phyloP scores from a whole-genome alignment of 2,329 filamentous ascomycete genomes.

The Cytospora chrysosperma region DNA sequence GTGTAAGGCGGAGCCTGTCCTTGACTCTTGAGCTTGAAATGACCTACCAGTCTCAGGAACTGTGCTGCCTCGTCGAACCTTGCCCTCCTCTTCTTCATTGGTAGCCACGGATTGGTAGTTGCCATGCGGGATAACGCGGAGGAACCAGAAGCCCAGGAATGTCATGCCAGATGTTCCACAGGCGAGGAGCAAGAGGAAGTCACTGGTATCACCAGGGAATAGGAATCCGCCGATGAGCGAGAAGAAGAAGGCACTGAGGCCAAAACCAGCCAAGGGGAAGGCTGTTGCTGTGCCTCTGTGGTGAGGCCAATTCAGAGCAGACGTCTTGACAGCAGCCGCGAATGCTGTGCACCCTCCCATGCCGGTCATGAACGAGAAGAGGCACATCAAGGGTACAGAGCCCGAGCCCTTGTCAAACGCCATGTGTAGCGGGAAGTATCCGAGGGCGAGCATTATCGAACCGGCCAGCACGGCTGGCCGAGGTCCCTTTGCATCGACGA shows the following conservation, averaged over 20 bases:
- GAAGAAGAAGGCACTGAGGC: constrained; percentile 95
- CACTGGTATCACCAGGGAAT: constrained; percentile 80
- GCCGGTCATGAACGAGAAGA: constrained; percentile 84
- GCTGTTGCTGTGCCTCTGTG: constrained; percentile 92
- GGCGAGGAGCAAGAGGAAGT: constrained; percentile 77
- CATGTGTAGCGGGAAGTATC: constrained; percentile 82
- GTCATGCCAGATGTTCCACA: constrained; percentile 76
- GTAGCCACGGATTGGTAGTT: constrained; percentile 56
- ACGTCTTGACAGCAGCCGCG: constrained; percentile 78
- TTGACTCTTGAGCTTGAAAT: constrained; percentile 36
- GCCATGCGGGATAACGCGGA: constrained; percentile 67
- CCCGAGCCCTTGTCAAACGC: constrained; percentile 71
- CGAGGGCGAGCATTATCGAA: constrained; percentile 67
- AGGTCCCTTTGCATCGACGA: constrained; percentile 81
- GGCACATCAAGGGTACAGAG: constrained; percentile 64
- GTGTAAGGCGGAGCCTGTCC: constrained; percentile 33
- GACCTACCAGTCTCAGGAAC: constrained; percentile 44
- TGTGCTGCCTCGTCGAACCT: constrained; percentile 40
- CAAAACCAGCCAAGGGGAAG: constrained; percentile 89
- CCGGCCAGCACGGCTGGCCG: constrained; percentile 76
- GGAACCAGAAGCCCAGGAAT: constrained; percentile 78
- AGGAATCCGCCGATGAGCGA: constrained; percentile 73
- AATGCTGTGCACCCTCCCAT: constrained; percentile 92
- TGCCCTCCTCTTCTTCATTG: constrained; percentile 31
- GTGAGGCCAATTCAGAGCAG: constrained; percentile 86